A percentile compares a stretch with the other conserved stretches of the same genome.
These are phyloP conservation scores for Vaccinium darrowii DNA, from an alignment of 148 eudicot genomes.

Conservation along the genomic window DNA sequence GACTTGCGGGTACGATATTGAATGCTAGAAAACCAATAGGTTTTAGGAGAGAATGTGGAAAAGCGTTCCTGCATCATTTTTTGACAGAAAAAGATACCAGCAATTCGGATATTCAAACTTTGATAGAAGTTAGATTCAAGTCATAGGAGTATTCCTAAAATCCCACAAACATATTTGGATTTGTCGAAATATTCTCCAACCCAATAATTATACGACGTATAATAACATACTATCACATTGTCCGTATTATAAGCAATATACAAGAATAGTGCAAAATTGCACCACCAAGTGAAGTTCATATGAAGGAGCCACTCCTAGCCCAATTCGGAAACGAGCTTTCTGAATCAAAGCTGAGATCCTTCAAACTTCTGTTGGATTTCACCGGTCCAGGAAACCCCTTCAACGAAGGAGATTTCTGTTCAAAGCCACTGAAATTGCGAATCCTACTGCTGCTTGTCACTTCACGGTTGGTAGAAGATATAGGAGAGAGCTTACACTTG, in stretches of 20 bases:
- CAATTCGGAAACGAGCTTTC: slow-evolving; percentile 24
- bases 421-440: slow-evolving; percentile 24
- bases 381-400: slow-evolving; percentile 32
- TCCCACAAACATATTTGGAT: not conserved
- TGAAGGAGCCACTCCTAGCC: slow-evolving; percentile 12
- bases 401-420: slow-evolving; percentile 52
- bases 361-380: slow-evolving; percentile 27
- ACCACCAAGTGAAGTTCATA: slow-evolving; percentile 10
- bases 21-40: too few species aligned
- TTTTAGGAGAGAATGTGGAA: too few species aligned
- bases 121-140: too few species aligned
- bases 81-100: too few species aligned
- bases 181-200: not conserved
- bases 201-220: not conserved
- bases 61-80: too few species aligned
- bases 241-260: not conserved
- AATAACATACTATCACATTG: not conserved
- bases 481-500: slow-evolving; percentile 61
- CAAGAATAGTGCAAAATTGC: not conserved
- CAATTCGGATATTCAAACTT: too few species aligned
- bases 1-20: too few species aligned
- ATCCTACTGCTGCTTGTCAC: slow-evolving; percentile 37
- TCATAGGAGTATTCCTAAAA: not conserved
- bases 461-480: slow-evolving; percentile 66
- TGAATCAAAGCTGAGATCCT: slow-evolving; percentile 26